Evolutionary conservation across 2,329 filamentous ascomycete species (phyloP).

Genomic region (Neoascochyta sp.): DNA sequence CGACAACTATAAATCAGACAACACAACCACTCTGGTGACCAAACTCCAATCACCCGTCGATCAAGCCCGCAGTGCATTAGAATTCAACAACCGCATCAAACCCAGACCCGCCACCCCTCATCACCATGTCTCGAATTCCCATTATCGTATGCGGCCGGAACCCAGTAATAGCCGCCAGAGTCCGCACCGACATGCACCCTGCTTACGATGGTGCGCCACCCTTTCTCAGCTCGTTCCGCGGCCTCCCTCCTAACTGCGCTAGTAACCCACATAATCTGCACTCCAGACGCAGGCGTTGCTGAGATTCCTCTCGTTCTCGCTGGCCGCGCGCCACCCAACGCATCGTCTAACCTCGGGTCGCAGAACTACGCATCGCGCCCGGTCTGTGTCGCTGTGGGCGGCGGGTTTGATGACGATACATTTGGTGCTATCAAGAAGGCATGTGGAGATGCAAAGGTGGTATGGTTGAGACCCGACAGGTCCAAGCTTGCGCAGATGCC

Average conservation of each 20-base stretch:
- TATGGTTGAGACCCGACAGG: constrained; percentile 9
- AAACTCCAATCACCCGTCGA: not conserved
- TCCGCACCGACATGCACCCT: constrained; percentile 6
- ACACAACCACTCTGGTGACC: too few species aligned
- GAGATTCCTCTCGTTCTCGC: constrained; percentile 11
- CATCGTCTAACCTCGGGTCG: constrained; percentile 3
- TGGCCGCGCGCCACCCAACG: constrained; percentile 1
- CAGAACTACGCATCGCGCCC: constrained; percentile 7
- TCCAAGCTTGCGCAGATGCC: constrained; percentile 4
- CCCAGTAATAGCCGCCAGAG: constrained; percentile 5
- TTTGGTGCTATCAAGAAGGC: constrained; percentile 4
- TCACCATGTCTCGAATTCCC: constrained; percentile 9
- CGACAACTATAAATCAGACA: not conserved
- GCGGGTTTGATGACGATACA: constrained; percentile 4
- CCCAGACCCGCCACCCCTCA: not conserved
- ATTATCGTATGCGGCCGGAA: constrained; percentile 13
- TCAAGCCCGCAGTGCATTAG: not conserved
- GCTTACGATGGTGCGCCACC: constrained; percentile 12
- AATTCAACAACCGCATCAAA: not conserved
- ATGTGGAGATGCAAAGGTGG: constrained; percentile 4
- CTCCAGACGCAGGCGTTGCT: constrained; percentile 4
- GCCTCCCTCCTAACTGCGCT: not conserved
- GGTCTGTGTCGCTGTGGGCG: constrained; percentile 7
- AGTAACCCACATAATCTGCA: constrained; percentile 13
- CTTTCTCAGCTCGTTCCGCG: not conserved